Base-by-base conservation (phyloP, 2,329 filamentous ascomycete species). In the Aureobasidium zeae region DNA sequence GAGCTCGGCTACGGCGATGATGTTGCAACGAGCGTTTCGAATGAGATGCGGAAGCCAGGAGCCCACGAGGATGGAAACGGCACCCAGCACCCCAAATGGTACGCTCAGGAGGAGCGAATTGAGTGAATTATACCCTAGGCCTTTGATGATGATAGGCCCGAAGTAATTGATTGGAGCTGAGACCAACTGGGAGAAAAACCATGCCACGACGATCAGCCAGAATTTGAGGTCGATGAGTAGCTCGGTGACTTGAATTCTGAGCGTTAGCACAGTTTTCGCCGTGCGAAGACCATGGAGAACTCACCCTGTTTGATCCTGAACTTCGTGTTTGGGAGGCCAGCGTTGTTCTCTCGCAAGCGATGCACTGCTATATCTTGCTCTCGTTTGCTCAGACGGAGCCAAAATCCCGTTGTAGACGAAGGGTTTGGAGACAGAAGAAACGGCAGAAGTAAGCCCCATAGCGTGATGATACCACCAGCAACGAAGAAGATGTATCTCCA, bases 401-500 rank as follows among this genome's bases (percentile, higher is more conserved):
- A 64, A 2, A 65, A 67, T 2, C 59, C 56, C 6, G 69, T 58
- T n/a, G n/a, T n/a, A n/a, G n/a, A n/a, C n/a, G n/a, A n/a, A 0
- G 66, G 67, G 38, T 65, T 63, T 0, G 62, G 54, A 0, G 66
- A 66, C 3, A 70, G 52, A 4, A 68, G 49, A 36, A 66, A 62
- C 29, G 59, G 51, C 10, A 69, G 55, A 1, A 62, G 43, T 6
- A 64, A 48, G 0, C 60, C 63, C 64, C 65, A 68, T 5, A 61
- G 24, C 4, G 69, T 57, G 1, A 67, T 70, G 9, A 70, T 46
- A 2, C 54, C 49, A 8, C 65, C 67, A n/a, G 61, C 57, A 22
- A 67, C 56, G 26, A 66, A 54, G 48, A 66, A 69, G 59, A 69
- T 64, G 52, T 65, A 65, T 34, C 57, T 53, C 64, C 65, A 69